Evolutionary conservation across 2,329 filamentous ascomycete species (phyloP).

Genomic region (Epicoccum nigrum): DNA sequence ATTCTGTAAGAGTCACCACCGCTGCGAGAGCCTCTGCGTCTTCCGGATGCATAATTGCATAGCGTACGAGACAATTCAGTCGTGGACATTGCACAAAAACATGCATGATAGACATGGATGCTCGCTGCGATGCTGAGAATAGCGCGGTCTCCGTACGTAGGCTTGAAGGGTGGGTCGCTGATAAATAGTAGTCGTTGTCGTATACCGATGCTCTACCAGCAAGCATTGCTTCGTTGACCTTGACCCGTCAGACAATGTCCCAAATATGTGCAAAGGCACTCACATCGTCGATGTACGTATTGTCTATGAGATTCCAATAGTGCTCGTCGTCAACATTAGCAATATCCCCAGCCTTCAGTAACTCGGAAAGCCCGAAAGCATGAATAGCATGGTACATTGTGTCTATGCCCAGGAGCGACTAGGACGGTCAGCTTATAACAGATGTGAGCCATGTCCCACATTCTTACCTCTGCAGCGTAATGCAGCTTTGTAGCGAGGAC

Average conservation of each 20-base stretch:
- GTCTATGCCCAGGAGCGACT: conserved; percentile 35
- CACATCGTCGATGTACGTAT: conserved; percentile 44
- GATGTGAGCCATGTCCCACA: background rate
- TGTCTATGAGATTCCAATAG: conserved; percentile 41
- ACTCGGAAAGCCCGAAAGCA: conserved; percentile 32
- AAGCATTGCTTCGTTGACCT: conserved; percentile 41
- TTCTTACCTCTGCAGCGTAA: conserved; percentile 35
- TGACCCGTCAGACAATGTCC: conserved; percentile 7
- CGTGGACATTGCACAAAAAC: conserved; percentile 37
- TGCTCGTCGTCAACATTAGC: conserved; percentile 34
- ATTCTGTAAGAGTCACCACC: conserved; percentile 32
- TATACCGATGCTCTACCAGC: conserved; percentile 36
- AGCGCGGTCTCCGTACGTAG: conserved; percentile 7
- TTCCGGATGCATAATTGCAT: conserved; percentile 27
- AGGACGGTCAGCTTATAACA: conserved; percentile 8
- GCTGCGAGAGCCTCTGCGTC: conserved; percentile 25
- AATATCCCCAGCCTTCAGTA: conserved; percentile 32
- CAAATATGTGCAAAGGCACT: conserved; percentile 2
- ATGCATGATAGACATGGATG: conserved; percentile 39
- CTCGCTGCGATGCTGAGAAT: conserved; percentile 24
- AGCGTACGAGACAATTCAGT: conserved; percentile 28
- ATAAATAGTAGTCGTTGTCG: conserved; percentile 38
- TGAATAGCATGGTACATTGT: conserved; percentile 39
- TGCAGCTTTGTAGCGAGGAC: conserved; percentile 39
- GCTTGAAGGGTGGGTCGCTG: conserved; percentile 28